Evolutionary conservation across 202 grass and related monocot genomes (phyloP).

Genomic region (Schoenoplectus triqueter): DNA sequence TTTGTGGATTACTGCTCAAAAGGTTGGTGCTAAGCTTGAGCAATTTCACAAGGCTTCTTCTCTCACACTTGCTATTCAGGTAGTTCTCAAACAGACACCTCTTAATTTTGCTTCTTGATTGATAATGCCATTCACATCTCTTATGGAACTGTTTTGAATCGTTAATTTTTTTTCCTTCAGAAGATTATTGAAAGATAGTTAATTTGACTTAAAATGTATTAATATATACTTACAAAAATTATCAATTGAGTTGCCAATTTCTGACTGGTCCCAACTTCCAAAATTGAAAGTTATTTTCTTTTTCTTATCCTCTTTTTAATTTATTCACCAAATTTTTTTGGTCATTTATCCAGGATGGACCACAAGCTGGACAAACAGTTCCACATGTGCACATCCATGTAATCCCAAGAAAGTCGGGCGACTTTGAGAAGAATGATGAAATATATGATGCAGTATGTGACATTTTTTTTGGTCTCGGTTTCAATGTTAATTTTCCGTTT

Average conservation of each 20-base stretch:
- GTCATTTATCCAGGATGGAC: conserved; percentile 65
- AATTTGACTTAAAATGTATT: conserved; percentile 3
- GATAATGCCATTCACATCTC: not conserved
- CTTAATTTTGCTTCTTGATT: not conserved
- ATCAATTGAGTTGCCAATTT: not conserved
- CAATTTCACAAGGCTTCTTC: conserved; percentile 81
- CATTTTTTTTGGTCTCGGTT: conserved; percentile 19
- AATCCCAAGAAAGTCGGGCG: conserved; percentile 75
- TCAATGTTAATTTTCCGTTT: conserved; percentile 23
- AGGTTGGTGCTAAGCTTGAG: conserved; percentile 64
- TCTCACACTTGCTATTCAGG: conserved; percentile 81
- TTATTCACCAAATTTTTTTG: not conserved
- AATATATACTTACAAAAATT: conserved; percentile 14
- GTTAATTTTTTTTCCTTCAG: not conserved
- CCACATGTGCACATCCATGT: conserved; percentile 94
- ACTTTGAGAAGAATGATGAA: conserved; percentile 96
- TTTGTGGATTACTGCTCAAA: conserved; percentile 85
- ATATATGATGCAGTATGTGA: conserved; percentile 76
- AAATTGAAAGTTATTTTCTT: not conserved
- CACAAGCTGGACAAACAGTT: conserved; percentile 85
- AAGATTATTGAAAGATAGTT: not conserved
- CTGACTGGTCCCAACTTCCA: not conserved
- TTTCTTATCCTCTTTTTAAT: not conserved
- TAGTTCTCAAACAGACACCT: conserved; percentile 28
- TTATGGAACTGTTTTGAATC: not conserved